Evolutionary conservation across 495 filamentous ascomycete genomes (phyloP).

Genomic region (Alectoria sarmentosa): DNA sequence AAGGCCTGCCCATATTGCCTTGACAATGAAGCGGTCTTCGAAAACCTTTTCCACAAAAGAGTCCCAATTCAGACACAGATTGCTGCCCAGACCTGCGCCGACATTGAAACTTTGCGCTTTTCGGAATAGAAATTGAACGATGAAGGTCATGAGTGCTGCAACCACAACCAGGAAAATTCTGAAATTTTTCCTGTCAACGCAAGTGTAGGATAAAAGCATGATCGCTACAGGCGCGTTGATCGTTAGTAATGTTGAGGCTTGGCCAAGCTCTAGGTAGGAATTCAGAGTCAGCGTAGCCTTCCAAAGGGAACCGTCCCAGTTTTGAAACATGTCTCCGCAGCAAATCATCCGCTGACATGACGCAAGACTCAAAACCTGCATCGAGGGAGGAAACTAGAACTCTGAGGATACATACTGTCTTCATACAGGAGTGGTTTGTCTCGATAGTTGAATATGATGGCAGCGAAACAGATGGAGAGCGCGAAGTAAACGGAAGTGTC

Average conservation of each 20-base stretch:
- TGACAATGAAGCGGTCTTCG: constrained; percentile 7
- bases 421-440: constrained; percentile 2
- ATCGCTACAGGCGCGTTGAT: constrained; percentile 5
- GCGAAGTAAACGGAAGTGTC: constrained; percentile 1
- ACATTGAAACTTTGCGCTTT: constrained; percentile 1
- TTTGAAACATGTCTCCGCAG: no score
- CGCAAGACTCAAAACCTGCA: no score
- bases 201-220: not conserved
- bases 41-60: not conserved
- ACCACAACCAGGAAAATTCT: constrained; percentile 1
- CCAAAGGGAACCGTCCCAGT: no score
- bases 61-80: constrained; percentile 2
- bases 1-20: constrained; percentile 1
- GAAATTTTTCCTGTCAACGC: not conserved
- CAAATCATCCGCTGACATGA: no score
- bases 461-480: constrained; percentile 6
- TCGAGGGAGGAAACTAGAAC: no score
- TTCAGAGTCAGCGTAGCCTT: no score
- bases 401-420: not conserved
- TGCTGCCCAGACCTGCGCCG: not conserved
- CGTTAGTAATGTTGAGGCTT: constrained; percentile 1
- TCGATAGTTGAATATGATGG: constrained; percentile 8
- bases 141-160: constrained; percentile 7
- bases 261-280: not conserved
- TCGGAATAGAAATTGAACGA: constrained; percentile 2